Percentiles rank a stretch among this genome's conserved stretches.
Evolutionary conservation across 1,139 yeast genomes (phyloP).

Genomic region (Taphrina pruni): DNA sequence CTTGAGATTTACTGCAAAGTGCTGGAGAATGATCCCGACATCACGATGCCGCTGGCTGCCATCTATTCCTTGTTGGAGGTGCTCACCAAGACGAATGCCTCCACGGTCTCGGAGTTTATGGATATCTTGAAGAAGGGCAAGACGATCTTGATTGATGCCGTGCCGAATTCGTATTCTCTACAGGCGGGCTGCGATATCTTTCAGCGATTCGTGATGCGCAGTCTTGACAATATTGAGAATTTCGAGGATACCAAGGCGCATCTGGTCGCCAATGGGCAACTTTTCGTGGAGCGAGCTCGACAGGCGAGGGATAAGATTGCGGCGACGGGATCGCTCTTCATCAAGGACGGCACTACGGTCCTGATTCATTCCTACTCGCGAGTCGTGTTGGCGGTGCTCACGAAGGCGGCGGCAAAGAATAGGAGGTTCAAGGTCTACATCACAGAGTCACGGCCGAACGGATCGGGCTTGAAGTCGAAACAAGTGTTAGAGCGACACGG

Average conservation of each 20-base stretch:
- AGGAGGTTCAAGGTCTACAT: constrained; percentile 88
- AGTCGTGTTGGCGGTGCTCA: constrained; percentile 78
- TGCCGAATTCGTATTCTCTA: constrained; percentile 87
- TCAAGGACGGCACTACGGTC: constrained; percentile 87
- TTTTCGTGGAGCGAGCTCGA: constrained; percentile 90
- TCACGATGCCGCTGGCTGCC: constrained; percentile 99
- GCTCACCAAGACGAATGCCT: constrained; percentile 74
- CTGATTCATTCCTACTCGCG: constrained; percentile 92
- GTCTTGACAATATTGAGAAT: constrained; percentile 80
- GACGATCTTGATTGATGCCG: constrained; percentile 71
- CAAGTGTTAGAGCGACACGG: constrained; percentile 69
- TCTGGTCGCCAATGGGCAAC: constrained; percentile 88
- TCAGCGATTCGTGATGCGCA: constrained; percentile 87
- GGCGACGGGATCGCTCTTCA: constrained; percentile 82
- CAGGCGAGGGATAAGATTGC: constrained; percentile 89
- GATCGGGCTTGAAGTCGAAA: constrained; percentile 80
- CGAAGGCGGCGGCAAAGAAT: constrained; percentile 73
- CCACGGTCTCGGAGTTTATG: constrained; percentile 91
- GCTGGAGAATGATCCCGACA: constrained; percentile 52
- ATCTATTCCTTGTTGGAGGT: constrained; percentile 90
- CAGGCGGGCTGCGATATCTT: constrained; percentile 98
- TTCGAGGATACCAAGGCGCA: constrained; percentile 95
- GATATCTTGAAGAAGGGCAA: constrained; percentile 79
- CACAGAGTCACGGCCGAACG: constrained; percentile 89
- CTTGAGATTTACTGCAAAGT: constrained; percentile 40